Evolutionary conservation across 345 rosid species (phyloP).

Genomic region (Clausena lansium): DNA sequence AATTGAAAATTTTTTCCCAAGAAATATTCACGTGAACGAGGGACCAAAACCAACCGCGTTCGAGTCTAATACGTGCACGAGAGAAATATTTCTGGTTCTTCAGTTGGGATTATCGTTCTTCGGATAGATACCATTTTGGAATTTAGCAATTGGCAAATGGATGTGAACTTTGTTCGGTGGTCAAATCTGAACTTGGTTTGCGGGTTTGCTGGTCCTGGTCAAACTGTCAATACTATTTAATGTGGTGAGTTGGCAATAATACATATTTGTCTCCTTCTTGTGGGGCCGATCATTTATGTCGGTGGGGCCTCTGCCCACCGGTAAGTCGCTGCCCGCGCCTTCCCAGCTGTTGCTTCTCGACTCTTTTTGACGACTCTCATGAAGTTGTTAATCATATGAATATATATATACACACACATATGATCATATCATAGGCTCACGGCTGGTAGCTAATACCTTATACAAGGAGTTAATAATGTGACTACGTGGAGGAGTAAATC

Average conservation of each 20-base stretch:
- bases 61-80: neutral
- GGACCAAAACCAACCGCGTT: neutral
- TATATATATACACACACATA: too few relatives aligned
- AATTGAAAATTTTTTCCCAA: neutral
- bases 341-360: neutral
- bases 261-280: neutral
- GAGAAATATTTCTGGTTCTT: neutral
- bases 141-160: neutral
- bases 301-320: neutral
- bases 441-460: too few relatives aligned
- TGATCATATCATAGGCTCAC: too few relatives aligned
- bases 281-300: neutral
- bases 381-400: too few relatives aligned
- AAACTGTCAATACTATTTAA: conserved; percentile 18
- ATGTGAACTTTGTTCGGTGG: neutral
- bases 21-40: neutral
- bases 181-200: conserved; percentile 7
- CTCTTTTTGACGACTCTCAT: neutral
- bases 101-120: too few relatives aligned
- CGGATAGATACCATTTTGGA: too few relatives aligned
- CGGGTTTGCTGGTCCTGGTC: neutral
- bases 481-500: neutral
- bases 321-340: neutral
- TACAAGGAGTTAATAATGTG: too few relatives aligned
- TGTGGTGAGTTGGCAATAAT: conserved; percentile 14